Evolutionary conservation across 108 stramenopile genomes (phyloP), one percentile per base, ranked within the genome.

Genomic region (Asterionellopsis glacialis): DNA sequence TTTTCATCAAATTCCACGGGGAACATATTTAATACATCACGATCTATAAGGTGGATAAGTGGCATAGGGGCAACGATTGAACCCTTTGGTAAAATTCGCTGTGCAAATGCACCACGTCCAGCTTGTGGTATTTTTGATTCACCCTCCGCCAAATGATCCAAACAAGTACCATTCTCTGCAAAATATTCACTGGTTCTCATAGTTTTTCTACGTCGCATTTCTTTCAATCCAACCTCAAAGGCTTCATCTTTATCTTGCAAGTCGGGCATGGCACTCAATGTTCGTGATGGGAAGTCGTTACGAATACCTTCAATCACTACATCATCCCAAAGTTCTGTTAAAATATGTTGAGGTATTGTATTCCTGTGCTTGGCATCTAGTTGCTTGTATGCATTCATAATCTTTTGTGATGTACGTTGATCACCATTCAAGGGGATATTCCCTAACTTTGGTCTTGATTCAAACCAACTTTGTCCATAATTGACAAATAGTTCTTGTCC

Each of bases 91-190:
- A 92, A 84, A 41, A 71, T 74, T 5, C 90, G 81, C 43, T 72
- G 83, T 11, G 87, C 85, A 77, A 88, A 86, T 0, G 89, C 89
- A 25, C 85, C 89, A 47, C 85, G 69, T 24, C 85, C 89, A 11
- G 89, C 89, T 59, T 83, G 77, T 48, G 68, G 68, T 57, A 82
- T 75, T 18, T 67, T 78, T 28, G 75, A 75, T 3, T 51, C 44
- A 19, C 80, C 78, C 14, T 55, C 51, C 41, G 54, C 60, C 22
- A 91, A 69, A 54, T 86, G 77, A 59, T 91, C 90, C 63, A 80
- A 70, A 55, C 87, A 88, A 26, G 60, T 60, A 15, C 70, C 87
- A 70, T 82, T 71, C 28, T 67, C 68, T 5, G 33, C 33, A 33
- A 33, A 33, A 33, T 33, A 33, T 33, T 33, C 33, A 5, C 7